Conservation (phyloP, 192 early-diverging fungal species). For the Podila verticillata region DNA sequence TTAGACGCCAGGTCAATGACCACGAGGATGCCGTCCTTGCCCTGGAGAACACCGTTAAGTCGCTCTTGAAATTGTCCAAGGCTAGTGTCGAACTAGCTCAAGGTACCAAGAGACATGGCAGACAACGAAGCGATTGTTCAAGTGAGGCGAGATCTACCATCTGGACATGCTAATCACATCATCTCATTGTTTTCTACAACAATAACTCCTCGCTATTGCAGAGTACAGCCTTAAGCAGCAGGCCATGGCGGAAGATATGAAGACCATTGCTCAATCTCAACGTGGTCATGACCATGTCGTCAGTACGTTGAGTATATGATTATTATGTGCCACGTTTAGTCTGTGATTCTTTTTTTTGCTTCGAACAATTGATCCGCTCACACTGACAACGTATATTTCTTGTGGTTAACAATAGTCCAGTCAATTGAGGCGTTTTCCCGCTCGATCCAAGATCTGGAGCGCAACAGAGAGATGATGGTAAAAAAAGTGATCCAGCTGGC, state of each 20-base stretch:
- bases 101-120: slow-evolving; percentile 44
- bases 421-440: slow-evolving; percentile 63
- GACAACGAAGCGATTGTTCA: not conserved
- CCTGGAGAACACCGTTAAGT: slow-evolving; percentile 61
- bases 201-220: not conserved
- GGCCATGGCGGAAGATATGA: slow-evolving; percentile 64
- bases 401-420: slow-evolving; percentile 29
- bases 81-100: slow-evolving; percentile 61
- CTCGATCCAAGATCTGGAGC: slow-evolving; percentile 66
- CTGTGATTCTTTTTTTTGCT: not conserved
- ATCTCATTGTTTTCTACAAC: not conserved
- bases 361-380: not conserved
- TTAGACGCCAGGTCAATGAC: slow-evolving; percentile 59
- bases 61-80: slow-evolving; percentile 62
- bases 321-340: no score
- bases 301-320: slow-evolving; percentile 20
- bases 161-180: not conserved
- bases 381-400: not conserved
- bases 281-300: slow-evolving; percentile 56
- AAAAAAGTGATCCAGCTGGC: not conserved
- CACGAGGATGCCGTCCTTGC: slow-evolving; percentile 63
- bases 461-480: slow-evolving; percentile 63
- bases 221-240: slow-evolving; percentile 61
- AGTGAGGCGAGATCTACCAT: no score
- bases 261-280: slow-evolving; percentile 58